Base-by-base conservation (phyloP, 2,329 filamentous ascomycete species). In the Taxawa tesnikishii region DNA sequence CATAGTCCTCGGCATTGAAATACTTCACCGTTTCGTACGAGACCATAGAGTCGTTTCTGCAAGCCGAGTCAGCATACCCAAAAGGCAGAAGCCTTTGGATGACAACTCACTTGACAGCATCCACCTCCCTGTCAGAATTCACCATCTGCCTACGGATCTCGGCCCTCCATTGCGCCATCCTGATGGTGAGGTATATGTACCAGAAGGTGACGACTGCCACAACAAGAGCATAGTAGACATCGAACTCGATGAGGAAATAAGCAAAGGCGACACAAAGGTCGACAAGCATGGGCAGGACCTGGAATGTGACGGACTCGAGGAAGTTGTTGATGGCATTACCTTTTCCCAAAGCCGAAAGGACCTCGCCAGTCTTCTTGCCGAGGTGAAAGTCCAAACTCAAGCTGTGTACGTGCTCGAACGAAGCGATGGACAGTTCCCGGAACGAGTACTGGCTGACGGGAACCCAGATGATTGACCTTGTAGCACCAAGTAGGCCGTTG, bases 391-490 rank as follows among this genome's bases (percentile, higher is more conserved):
- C 90, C 43, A 96, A 69, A 55, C 87, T 94, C 19, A 98, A 74
- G 31, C 80, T 79, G 56, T 98, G 90, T 14, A 98, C 90, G 54
- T 98, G 90, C 59, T 96, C 88, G 52, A 98, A 98, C 8, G 88
- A 84, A 11, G 90, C 87, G 2, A 90, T 90, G 5, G 87, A 94
- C 37, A 98, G 69, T 42, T 90, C 84, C 49, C 84, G 79, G 58
- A 94, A 98, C 0, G 88, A 94, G 55, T 96, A 94, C 55, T 98
- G 90, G 21, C 87, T 84, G 36, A 98, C 85, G 0, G 90, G 88
- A 31, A 98, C 90, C 90, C 90, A 98, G 19, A 98, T 65, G 21
- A 84, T 75, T 14, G 83, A 80, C 41, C 90, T 73, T 19, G 82
- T 48, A 2, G 84, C 88, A 6, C 85, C 85, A 19, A 98, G 69